Base-by-base conservation (phyloP, 805 yeast species). In the Nakazawaea wickerhamii region DNA sequence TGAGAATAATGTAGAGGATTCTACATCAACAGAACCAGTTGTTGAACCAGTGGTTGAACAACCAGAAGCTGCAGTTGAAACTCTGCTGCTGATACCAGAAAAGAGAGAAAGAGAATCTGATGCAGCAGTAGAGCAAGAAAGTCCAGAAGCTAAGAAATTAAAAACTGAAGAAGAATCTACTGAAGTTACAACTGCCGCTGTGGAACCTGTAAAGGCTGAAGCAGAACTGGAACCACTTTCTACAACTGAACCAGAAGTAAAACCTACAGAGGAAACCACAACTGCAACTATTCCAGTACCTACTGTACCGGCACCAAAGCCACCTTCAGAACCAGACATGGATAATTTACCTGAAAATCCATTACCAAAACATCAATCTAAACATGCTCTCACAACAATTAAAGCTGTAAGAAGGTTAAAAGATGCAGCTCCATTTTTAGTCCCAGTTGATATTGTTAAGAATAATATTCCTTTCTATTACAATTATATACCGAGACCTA, bases 381-480 rank as follows among this genome's bases (percentile, higher is more conserved):
- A 83, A 55, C 90, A 82, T 56, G 87, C 91, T 1, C 52, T 77
- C 15, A 84, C 86, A 48, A 77, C 90, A 2, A 71, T 93, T 39
- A 86, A 90, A 54, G 90, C 95, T 10, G 82, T 93, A 48, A 88
- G 85, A 60, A 70, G 98, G 48, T 73, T 91, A 55, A 87, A 89
- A 61, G 99, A 93, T 64, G 95, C 98, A 1, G 78, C 71, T 13
- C 98, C 98, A 2, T 93, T 93, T 58, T 58, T 87, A 35, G 77
- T 70, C 40, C 99, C 99, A 0, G 99, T 93, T 17, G 98, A 93
- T 60, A 84, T 77, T 3, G 81, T 84, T 38, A 88, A 86, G 58
- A 75, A 88, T 48, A 88, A 90, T 55, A 85, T 93, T 43, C 99
- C 99, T 3, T 79, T 84, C 49, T 93, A 93, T 61, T 87, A 82